Percentiles rank a stretch among this genome's conserved stretches.
Conservation (phyloP, 2,329 filamentous ascomycete genomes). For the Lasiodiplodia citricola region DNA sequence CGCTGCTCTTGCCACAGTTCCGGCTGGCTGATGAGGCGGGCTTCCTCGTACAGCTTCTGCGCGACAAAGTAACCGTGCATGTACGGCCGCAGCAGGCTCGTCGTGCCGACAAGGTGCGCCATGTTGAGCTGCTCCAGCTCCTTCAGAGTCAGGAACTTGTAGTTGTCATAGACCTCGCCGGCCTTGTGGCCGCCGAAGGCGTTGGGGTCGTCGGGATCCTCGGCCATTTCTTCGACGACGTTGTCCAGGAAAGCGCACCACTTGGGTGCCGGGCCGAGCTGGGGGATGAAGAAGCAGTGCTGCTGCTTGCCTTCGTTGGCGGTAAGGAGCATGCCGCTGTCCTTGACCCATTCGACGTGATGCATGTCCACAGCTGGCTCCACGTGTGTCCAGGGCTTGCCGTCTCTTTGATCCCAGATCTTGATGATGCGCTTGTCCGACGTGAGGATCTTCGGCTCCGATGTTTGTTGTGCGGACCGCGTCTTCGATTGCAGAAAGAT, state of each 20-base stretch:
- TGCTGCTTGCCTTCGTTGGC: conserved; percentile 97
- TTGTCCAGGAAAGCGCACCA: conserved; percentile 99
- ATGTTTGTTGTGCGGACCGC: conserved; percentile 65
- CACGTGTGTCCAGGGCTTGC: conserved; percentile 91
- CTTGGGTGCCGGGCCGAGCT: conserved; percentile 87
- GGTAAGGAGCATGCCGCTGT: conserved; percentile 93
- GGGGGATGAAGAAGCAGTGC: conserved; percentile 93
- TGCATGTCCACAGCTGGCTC: conserved; percentile 96
- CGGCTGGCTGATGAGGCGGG: conserved; percentile 88
- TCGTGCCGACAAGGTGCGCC: conserved; percentile 87
- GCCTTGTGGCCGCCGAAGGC: conserved; percentile 58
- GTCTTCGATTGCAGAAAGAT: conserved; percentile 72
- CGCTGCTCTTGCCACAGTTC: conserved; percentile 93
- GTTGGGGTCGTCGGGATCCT: conserved; percentile 70
- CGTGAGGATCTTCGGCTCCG: conserved; percentile 79
- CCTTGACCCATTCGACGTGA: conserved; percentile 88
- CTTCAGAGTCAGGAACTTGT: conserved; percentile 92
- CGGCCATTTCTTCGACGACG: conserved; percentile 97
- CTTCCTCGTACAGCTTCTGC: conserved; percentile 94
- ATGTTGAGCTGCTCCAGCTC: conserved; percentile 86
- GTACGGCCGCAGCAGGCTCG: conserved; percentile 87
- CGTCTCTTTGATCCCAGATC: conserved; percentile 84
- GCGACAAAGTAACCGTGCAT: conserved; percentile 99
- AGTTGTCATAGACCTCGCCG: conserved; percentile 94
- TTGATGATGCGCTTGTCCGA: conserved; percentile 97